These are phyloP conservation scores for Petunia secreta DNA, from an alignment of 257 asterid species.

Conservation along the genomic window DNA sequence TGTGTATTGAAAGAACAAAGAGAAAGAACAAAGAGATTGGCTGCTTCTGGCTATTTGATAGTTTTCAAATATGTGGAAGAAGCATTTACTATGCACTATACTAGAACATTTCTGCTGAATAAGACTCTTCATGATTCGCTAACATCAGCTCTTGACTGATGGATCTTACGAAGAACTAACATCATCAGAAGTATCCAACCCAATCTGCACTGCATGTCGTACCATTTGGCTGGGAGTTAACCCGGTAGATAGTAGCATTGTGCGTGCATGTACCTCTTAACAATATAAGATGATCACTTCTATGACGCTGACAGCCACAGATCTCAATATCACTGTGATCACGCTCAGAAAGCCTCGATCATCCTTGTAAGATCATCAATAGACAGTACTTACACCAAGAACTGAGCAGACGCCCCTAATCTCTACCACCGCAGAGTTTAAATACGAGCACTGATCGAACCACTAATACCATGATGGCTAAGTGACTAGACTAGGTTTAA, in stretches of 20 bases:
- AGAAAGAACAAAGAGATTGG: neutral
- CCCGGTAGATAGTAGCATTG: neutral
- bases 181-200: slow-evolving; percentile 13
- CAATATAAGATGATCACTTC: neutral
- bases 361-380: neutral
- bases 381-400: slow-evolving; percentile 7
- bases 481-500: neutral
- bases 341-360: neutral
- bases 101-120: neutral
- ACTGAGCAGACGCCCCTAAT: neutral
- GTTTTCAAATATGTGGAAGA: slow-evolving; percentile 7
- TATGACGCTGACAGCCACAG: neutral
- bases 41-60: neutral
- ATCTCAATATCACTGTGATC: neutral
- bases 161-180: slow-evolving; percentile 13
- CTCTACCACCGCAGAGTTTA: neutral
- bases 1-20: neutral
- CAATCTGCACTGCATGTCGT: neutral
- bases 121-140: neutral
- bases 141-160: neutral
- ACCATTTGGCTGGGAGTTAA: neutral
- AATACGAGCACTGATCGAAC: neutral
- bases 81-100: slow-evolving; percentile 9
- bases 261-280: neutral
- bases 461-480: neutral